Evolutionary conservation across 192 early-diverging fungal genomes (phyloP), one percentile per base, ranked within the genome.

Genomic region (Rhizophagus sp.): DNA sequence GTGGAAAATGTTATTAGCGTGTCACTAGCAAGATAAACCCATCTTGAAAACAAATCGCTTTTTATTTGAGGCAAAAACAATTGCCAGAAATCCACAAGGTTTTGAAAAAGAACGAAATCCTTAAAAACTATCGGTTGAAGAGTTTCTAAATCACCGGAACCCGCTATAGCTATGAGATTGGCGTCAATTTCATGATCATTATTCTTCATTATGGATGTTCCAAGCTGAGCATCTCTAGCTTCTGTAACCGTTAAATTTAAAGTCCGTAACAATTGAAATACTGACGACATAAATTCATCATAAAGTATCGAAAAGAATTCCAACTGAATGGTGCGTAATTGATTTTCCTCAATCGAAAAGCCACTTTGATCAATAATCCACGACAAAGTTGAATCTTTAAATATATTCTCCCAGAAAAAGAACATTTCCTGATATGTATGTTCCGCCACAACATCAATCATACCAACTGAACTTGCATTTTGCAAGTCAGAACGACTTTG

Each of bases 61-160:
- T 75, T 75, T 15, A 90, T 71, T 47, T 87, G 75, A 3, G 83
- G 81, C 8, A 93, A 66, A 68, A 93, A 88, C 0, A 81, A 50
- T 5, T 85, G 81, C 83, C 85, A 88, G 68, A 95, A 93, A 17
- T 89, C 88, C 6, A 93, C 90, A 69, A 92, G 87, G 75, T 93
- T 94, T 70, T 89, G 87, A 30, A 95, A 90, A 13, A 95, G 81
- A 9, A 86, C 70, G 72, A 94, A 90, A 81, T 95, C 94, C 27
- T 91, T 88, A 1, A 84, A 82, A 75, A 88, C 89, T 30, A 86
- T 82, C 2, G 93, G 88, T 27, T 82, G 63, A 62, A 95, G 72
- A 25, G 83, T 86, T 62, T 83, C 68, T 8, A 89, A 17, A 75
- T 92, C 91, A n/a, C 85, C 84, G 11, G 88, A 82, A 3, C 80